Percentiles rank a stretch among this genome's conserved stretches.
Evolutionary conservation across 2,329 filamentous ascomycete species (phyloP).

Genomic region (Hypoxylon sp.): DNA sequence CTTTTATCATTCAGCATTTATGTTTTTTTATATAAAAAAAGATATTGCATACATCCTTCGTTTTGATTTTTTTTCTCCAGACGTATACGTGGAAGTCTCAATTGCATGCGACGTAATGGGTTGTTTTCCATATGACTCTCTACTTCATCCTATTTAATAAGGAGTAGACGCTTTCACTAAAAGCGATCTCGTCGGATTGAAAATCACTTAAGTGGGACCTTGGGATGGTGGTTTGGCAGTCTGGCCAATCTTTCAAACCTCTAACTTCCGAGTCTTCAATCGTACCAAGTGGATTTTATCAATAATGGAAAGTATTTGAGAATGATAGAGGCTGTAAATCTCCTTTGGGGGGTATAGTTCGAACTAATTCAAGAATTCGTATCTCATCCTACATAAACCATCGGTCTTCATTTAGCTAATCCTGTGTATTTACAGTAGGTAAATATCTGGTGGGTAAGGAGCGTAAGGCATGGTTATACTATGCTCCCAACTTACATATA

Average conservation of each 20-base stretch:
- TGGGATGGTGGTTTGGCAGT: neutral
- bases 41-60: too few species aligned
- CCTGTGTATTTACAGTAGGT: neutral
- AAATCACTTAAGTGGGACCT: neutral
- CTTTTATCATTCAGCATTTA: too few species aligned
- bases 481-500: neutral
- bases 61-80: too few species aligned
- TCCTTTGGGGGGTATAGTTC: neutral
- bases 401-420: neutral
- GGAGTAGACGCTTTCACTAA: too few species aligned
- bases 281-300: neutral
- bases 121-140: neutral
- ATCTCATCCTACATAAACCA: neutral
- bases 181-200: too few species aligned
- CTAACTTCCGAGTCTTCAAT: neutral
- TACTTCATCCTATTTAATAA: neutral
- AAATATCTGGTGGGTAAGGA: neutral
- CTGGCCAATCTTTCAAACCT: too few species aligned
- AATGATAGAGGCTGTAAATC: neutral
- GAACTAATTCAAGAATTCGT: neutral
- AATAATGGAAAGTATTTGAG: neutral
- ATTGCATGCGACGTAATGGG: conserved; percentile 6
- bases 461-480: neutral
- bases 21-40: too few species aligned
- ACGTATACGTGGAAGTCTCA: neutral